These are phyloP conservation scores for Podila clonocystis DNA, from an alignment of 192 early-diverging fungal species.

Conservation along the genomic window DNA sequence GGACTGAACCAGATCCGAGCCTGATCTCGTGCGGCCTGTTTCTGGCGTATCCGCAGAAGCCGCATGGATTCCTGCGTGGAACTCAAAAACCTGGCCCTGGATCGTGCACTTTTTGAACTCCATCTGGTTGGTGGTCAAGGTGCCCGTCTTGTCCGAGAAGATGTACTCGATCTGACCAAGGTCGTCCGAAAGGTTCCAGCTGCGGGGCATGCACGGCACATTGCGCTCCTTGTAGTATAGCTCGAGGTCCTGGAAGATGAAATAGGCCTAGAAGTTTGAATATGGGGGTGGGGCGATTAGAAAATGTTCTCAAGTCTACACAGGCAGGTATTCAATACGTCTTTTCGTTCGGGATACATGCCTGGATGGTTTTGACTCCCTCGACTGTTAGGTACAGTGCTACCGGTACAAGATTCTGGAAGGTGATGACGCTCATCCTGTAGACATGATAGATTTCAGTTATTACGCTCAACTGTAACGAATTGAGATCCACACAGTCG, in stretches of 20 bases:
- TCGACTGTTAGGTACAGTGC: constrained; percentile 72
- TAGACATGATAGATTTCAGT: constrained; percentile 11
- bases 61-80: neutral
- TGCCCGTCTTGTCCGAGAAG: constrained; percentile 88
- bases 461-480: no score
- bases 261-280: constrained; percentile 65
- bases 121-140: constrained; percentile 84
- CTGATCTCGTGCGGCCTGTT: no score
- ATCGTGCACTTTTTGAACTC: constrained; percentile 79
- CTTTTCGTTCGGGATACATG: constrained; percentile 8
- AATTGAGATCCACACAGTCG: no score
- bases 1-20: no score
- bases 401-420: constrained; percentile 78
- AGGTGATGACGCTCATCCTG: constrained; percentile 60
- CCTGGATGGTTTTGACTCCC: constrained; percentile 70
- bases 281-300: neutral
- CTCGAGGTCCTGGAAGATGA: constrained; percentile 75
- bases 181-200: constrained; percentile 79
- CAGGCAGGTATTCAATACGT: neutral
- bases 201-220: constrained; percentile 69
- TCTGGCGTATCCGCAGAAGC: no score
- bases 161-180: constrained; percentile 85
- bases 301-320: no score
- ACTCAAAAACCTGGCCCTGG: constrained; percentile 64
- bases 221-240: constrained; percentile 68